Evolutionary conservation across 768 basidiomycete species (phyloP).

Genomic region (Amanita phalloides): DNA sequence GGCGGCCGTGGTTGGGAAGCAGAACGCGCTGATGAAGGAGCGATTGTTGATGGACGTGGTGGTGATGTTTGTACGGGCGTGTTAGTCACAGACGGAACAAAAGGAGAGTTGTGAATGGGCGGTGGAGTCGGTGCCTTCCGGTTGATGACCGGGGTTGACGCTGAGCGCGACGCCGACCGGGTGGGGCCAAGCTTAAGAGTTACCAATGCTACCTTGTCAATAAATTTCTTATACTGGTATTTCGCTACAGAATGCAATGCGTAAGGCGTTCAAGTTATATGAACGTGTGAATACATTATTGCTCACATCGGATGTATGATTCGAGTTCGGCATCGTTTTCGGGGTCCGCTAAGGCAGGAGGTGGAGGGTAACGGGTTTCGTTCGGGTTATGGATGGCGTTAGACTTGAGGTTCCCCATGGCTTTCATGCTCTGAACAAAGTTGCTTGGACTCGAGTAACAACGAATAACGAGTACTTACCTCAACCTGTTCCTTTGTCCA

Average conservation of each 20-base stretch:
- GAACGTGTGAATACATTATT: constrained; percentile 3
- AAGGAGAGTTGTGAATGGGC: constrained; percentile 5
- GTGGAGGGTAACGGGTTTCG: constrained; percentile 73
- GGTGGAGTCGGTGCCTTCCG: constrained; percentile 5
- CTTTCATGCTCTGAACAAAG: constrained; percentile 54
- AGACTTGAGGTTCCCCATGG: constrained; percentile 72
- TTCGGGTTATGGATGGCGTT: constrained; percentile 79
- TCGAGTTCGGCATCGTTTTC: constrained; percentile 88
- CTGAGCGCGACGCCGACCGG: constrained; percentile 19
- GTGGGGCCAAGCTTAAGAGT: constrained; percentile 37
- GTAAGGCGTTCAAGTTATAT: background rate
- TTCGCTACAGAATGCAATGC: constrained; percentile 36
- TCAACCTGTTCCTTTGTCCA: constrained; percentile 89
- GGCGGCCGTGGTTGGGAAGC: constrained; percentile 15
- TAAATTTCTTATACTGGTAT: constrained; percentile 68
- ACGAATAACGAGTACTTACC: constrained; percentile 27
- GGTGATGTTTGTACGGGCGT: constrained; percentile 5
- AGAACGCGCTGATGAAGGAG: constrained; percentile 14
- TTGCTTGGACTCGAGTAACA: background rate
- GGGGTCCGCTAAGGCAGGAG: constrained; percentile 64
- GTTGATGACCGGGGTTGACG: background rate
- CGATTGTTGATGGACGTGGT: constrained; percentile 8
- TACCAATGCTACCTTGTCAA: constrained; percentile 35
- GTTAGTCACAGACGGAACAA: constrained; percentile 9
- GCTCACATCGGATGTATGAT: constrained; percentile 76